Evolutionary conservation across 1,284 basidiomycete species (phyloP), one percentile per base, ranked within the genome.

Genomic region (Ganoderma meredithae): DNA sequence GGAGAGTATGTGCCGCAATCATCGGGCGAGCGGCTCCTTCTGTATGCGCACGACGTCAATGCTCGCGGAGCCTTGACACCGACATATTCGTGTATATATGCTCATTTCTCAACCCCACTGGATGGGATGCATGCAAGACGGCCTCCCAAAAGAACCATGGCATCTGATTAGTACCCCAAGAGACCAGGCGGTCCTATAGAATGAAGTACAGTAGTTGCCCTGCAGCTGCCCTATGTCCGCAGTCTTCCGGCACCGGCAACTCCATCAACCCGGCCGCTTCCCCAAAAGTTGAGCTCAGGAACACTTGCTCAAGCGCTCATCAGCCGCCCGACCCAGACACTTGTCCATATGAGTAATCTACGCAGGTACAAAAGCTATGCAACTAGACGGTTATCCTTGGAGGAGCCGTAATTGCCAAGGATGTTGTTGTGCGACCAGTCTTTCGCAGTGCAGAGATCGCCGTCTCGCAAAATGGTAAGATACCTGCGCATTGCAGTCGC

Each of bases 381-480:
- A n/a, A n/a, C n/a, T n/a, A n/a, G n/a, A n/a, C n/a, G n/a, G n/a
- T n/a, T n/a, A n/a, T n/a, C n/a, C n/a, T n/a, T n/a, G n/a, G n/a
- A n/a, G n/a, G n/a, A n/a, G n/a, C n/a, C 76, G 73, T 76, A 67
- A 81, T 87, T 85, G 78, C 86, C 87, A 3, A 85, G 90, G 43
- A 74, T 83, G 73, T 88, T 86, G 36, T 81, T 83, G 74, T 89
- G 77, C 8, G 87, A 86, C 89, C 89, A 90, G 85, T 86, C 90
- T 74, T 86, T 84, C 3, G 88, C 87, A 12, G 83, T 86, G 88
- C 88, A 92, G 36, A 90, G 80, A 73, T 88, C 81, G 12, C 83
- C 82, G 67, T 83, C 88, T 79, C 43, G 66, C 63, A 12, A 13
- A 17, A 25, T 62, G 60, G 61, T 76, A 60, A 72, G 66, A 47